These are phyloP conservation scores for Coniella vitis DNA, from an alignment of 2,329 filamentous ascomycete species.

Conservation along the genomic window DNA sequence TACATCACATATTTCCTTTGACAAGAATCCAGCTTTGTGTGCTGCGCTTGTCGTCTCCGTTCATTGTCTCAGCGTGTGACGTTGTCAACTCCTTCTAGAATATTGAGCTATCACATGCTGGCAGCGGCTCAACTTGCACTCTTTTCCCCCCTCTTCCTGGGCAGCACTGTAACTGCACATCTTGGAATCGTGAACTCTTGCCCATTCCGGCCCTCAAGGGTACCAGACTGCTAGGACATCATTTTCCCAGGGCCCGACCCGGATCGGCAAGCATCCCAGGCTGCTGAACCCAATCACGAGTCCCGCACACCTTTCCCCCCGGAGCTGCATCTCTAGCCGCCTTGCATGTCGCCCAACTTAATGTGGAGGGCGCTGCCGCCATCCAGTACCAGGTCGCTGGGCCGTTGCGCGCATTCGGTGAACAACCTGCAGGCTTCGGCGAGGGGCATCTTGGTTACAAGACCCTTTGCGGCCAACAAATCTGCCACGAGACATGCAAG, in stretches of 20 bases:
- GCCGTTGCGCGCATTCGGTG: conserved; percentile 4
- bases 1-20: no score
- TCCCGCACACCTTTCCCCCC: conserved; percentile 2
- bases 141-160: no score
- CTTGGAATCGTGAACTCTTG: neutral
- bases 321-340: conserved; percentile 8
- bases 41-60: no score
- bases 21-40: no score
- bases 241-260: neutral
- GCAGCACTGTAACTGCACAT: neutral
- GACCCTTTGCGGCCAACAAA: conserved; percentile 3
- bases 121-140: neutral
- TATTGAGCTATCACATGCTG: neutral
- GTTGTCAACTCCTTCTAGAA: neutral
- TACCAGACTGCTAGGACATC: neutral
- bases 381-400: conserved; percentile 1
- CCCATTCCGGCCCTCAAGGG: neutral
- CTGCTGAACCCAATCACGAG: conserved; percentile 12
- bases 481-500: conserved; percentile 4
- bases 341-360: conserved; percentile 14
- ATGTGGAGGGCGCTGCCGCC: conserved; percentile 13
- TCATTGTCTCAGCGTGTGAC: no score
- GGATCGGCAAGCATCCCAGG: conserved; percentile 7
- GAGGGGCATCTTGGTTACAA: conserved; percentile 11
- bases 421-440: conserved; percentile 1